Base-by-base conservation (phyloP, 768 basidiomycete species). In the Agrocybe pediades region DNA sequence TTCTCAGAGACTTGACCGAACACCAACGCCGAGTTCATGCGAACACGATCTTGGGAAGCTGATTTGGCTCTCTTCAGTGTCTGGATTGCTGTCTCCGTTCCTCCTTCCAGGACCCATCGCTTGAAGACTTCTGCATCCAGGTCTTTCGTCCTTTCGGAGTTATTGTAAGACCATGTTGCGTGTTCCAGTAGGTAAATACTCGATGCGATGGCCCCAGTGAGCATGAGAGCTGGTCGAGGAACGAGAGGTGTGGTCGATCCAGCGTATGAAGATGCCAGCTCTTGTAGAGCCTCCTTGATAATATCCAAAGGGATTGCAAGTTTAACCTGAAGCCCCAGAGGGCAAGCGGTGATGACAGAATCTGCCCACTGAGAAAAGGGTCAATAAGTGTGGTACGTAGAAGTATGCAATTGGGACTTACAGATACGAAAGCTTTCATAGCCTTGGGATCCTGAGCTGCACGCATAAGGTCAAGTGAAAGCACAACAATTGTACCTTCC, bases 401-500 rank as follows among this genome's bases (percentile, higher is more conserved):
- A n/a, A 47, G 41, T 41, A 41, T 19, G n/a, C 9, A 44, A 27
- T 26, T 46, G 27, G 24, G 5, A 20, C 29, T 49, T 60, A 88
- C 87, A 11, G 74, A 66, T 7, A 72, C 61, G 57, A 85, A 88
- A 0, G 82, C 71, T 13, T 66, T 60, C 50, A 86, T 57, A 1
- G 74, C 73, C 1, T 57, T 55, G 15, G 73, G 73, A 56, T 83
- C 78, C 41, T 71, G 68, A 19, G 79, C 74, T 3, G 82, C 83
- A 43, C 88, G 73, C 8, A 81, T 70, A 33, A 90, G 71, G 64
- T 92, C 89, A 46, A 90, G 67, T 1, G 87, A 76, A 4, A 91
- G 77, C 2, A 91, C 86, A 0, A 80, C 81, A 13, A 78, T 75
- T 0, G 88, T 89, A 0, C 88, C 89, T 68, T 92, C 90, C 89